phyloP scores from a whole-genome alignment of 2,329 filamentous ascomycete species.

The Xylariaceae sp. region DNA sequence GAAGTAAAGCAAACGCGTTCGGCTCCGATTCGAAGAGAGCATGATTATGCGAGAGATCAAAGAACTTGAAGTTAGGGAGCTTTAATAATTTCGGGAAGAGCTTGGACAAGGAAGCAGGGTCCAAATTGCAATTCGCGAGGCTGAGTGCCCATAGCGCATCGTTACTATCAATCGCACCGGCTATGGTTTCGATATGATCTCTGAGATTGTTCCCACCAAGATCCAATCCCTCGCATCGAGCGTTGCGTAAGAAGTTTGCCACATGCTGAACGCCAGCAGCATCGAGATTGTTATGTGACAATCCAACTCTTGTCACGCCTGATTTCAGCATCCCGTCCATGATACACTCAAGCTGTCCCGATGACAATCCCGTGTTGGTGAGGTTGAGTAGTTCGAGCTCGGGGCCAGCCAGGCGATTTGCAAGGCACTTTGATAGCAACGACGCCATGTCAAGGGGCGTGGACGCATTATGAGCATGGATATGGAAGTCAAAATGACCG shows the following conservation, averaged over 20 bases:
- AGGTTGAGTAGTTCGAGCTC: slow-evolving; percentile 78
- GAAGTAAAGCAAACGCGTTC: slow-evolving; percentile 67
- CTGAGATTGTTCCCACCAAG: slow-evolving; percentile 74
- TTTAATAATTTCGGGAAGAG: slow-evolving; percentile 68
- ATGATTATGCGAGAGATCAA: slow-evolving; percentile 88
- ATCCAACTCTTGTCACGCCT: slow-evolving; percentile 70
- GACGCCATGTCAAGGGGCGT: slow-evolving; percentile 50
- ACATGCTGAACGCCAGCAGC: slow-evolving; percentile 70
- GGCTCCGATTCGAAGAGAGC: slow-evolving; percentile 68
- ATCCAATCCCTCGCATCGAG: slow-evolving; percentile 81
- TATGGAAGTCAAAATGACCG: slow-evolving; percentile 23
- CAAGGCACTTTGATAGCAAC: slow-evolving; percentile 69
- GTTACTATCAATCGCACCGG: slow-evolving; percentile 46
- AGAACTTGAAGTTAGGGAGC: slow-evolving; percentile 71
- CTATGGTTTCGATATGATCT: slow-evolving; percentile 49
- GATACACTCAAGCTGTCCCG: slow-evolving; percentile 65
- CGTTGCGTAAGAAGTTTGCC: slow-evolving; percentile 66
- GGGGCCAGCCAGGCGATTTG: slow-evolving; percentile 68
- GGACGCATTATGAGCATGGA: slow-evolving; percentile 31
- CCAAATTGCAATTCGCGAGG: slow-evolving; percentile 78
- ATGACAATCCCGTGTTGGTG: slow-evolving; percentile 68
- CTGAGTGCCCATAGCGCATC: slow-evolving; percentile 73
- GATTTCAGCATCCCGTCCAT: slow-evolving; percentile 78
- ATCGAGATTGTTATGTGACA: slow-evolving; percentile 77
- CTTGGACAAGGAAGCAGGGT: slow-evolving; percentile 63